These are phyloP conservation scores for Tillandsia leiboldiana DNA, from an alignment of 176 grass and related monocot species.

Conservation along the genomic window DNA sequence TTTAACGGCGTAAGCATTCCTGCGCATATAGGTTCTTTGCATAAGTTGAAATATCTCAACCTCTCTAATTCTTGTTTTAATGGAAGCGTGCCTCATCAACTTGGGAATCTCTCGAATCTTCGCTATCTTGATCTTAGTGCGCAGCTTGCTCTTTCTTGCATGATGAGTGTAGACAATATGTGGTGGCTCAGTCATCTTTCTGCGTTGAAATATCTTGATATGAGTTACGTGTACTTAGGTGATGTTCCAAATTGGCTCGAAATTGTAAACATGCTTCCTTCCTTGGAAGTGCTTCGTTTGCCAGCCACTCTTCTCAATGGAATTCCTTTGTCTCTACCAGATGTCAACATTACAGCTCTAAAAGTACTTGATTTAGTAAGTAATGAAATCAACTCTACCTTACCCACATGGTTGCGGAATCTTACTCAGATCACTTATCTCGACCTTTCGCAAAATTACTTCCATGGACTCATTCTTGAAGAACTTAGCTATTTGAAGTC, in stretches of 20 bases:
- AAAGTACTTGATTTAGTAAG: background rate
- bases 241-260: background rate
- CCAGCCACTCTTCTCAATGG: background rate
- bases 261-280: conserved; percentile 21
- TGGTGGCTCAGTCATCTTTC: conserved; percentile 20
- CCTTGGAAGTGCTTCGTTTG: background rate
- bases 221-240: background rate
- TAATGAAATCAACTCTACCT: conserved; percentile 15
- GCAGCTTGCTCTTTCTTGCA: background rate
- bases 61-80: background rate
- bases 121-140: background rate
- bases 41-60: conserved; percentile 2
- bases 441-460: background rate
- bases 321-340: background rate
- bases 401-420: conserved; percentile 19
- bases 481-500: background rate
- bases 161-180: background rate
- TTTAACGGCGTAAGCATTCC: conserved; percentile 14
- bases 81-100: conserved; percentile 7
- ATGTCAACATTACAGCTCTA: conserved; percentile 29
- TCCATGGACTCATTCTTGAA: conserved; percentile 10
- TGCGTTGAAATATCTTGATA: background rate
- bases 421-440: background rate
- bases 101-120: conserved; percentile 32
- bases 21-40: background rate